These are phyloP conservation scores for Lactifluus subvellereus DNA, from an alignment of 768 basidiomycete genomes.

Conservation along the genomic window DNA sequence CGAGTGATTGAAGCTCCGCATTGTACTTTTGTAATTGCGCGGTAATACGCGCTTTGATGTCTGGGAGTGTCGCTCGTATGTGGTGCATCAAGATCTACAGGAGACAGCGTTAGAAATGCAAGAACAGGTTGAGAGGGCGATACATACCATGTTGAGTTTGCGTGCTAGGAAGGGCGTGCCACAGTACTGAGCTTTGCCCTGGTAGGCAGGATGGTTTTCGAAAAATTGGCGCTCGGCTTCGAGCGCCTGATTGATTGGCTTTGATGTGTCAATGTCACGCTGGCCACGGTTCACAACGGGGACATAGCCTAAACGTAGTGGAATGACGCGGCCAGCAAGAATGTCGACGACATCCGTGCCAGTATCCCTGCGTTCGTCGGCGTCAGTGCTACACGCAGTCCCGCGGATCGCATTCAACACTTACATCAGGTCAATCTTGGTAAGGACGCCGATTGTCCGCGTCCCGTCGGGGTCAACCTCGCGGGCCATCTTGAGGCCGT, in stretches of 20 bases:
- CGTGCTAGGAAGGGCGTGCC: conserved; percentile 95
- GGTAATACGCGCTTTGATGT: conserved; percentile 95
- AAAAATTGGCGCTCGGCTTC: conserved; percentile 92
- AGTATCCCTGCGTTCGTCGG: conserved; percentile 66
- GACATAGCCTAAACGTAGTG: conserved; percentile 92
- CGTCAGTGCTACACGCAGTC: conserved; percentile 4
- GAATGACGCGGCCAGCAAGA: conserved; percentile 93
- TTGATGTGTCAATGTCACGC: conserved; percentile 88
- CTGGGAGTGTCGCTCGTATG: conserved; percentile 94
- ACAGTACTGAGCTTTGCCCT: conserved; percentile 91
- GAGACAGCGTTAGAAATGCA: background rate
- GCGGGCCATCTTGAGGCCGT: conserved; percentile 91
- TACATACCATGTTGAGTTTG: conserved; percentile 85
- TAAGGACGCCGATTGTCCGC: conserved; percentile 95
- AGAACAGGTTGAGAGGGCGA: background rate
- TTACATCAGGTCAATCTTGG: conserved; percentile 97
- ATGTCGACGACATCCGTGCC: conserved; percentile 99
- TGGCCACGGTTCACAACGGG: conserved; percentile 99
- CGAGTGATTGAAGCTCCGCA: conserved; percentile 74
- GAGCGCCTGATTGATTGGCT: conserved; percentile 78
- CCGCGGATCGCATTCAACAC: conserved; percentile 29
- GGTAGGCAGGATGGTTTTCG: conserved; percentile 90
- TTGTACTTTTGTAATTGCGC: conserved; percentile 86
- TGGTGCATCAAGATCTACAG: conserved; percentile 96
- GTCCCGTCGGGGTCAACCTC: conserved; percentile 97